Percentiles rank a stretch among this genome's conserved stretches.
phyloP scores from a whole-genome alignment of 176 grass and related monocot genomes.

The Typha latifolia region DNA sequence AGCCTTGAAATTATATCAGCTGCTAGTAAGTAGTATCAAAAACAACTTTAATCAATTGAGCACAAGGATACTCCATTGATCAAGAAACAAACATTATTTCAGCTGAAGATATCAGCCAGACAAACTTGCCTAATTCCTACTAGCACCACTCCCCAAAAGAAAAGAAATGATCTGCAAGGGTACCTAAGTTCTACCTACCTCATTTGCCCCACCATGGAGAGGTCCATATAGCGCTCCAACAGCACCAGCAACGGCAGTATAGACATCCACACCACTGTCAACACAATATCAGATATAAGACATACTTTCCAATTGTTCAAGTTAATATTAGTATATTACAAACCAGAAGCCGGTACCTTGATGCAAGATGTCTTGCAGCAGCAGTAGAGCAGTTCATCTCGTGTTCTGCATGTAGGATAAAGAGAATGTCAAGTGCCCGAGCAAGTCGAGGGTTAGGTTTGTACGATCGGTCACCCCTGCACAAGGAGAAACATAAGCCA shows the following conservation, averaged over 20 bases:
- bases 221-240: slow-evolving; percentile 98
- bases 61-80: no score
- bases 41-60: no score
- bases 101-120: no score
- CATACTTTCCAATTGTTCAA: slow-evolving; percentile 6
- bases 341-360: slow-evolving; percentile 43
- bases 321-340: slow-evolving; percentile 8
- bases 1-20: no score
- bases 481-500: not conserved
- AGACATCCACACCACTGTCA: slow-evolving; percentile 92
- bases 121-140: no score
- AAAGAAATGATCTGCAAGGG: no score
- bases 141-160: no score
- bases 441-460: slow-evolving; percentile 81
- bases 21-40: no score
- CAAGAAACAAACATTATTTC: no score
- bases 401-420: slow-evolving; percentile 98
- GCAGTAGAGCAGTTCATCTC: slow-evolving; percentile 99
- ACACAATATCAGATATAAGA: slow-evolving; percentile 25
- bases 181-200: slow-evolving; percentile 28
- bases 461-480: slow-evolving; percentile 72
- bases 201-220: slow-evolving; percentile 93
- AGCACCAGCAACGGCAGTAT: slow-evolving; percentile 80
- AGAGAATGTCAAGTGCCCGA: slow-evolving; percentile 78
- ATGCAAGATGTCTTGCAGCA: slow-evolving; percentile 98